Percentiles rank a stretch among this genome's conserved stretches.
These are phyloP conservation scores for Aspergillus udagawae DNA, from an alignment of 2,329 filamentous ascomycete genomes.

Conservation along the genomic window DNA sequence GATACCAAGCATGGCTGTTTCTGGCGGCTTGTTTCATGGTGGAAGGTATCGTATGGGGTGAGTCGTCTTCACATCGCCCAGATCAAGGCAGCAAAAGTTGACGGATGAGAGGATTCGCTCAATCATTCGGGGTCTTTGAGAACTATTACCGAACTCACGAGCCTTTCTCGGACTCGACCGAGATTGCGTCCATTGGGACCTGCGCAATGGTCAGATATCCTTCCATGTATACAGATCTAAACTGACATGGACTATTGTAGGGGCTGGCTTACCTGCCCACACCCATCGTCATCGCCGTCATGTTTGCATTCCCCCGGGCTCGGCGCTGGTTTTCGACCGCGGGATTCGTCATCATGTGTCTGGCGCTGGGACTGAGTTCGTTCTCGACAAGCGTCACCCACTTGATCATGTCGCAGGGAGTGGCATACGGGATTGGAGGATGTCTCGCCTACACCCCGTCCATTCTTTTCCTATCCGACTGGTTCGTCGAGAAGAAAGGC, in stretches of 20 bases:
- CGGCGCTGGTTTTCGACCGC: slow-evolving; percentile 19
- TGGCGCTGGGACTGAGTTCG: slow-evolving; percentile 22
- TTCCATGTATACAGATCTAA: neutral
- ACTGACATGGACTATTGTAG: slow-evolving; percentile 4
- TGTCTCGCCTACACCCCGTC: slow-evolving; percentile 47
- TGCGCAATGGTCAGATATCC: slow-evolving; percentile 21
- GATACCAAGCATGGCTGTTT: slow-evolving; percentile 44
- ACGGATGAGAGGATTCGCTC: slow-evolving; percentile 13
- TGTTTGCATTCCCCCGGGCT: slow-evolving; percentile 17
- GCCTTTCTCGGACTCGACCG: slow-evolving; percentile 19
- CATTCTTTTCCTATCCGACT: slow-evolving; percentile 49
- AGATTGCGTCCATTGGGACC: slow-evolving; percentile 31
- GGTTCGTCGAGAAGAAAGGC: slow-evolving; percentile 46
- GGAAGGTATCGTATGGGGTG: slow-evolving; percentile 54
- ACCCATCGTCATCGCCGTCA: slow-evolving; percentile 15
- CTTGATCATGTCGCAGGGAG: slow-evolving; percentile 24
- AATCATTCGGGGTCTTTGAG: slow-evolving; percentile 30
- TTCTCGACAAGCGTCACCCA: slow-evolving; percentile 21
- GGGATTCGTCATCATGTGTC: slow-evolving; percentile 19
- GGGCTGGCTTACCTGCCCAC: slow-evolving; percentile 24
- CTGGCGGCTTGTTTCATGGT: slow-evolving; percentile 49
- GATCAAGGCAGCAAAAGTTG: neutral
- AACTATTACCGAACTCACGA: slow-evolving; percentile 28
- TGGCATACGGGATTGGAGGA: slow-evolving; percentile 43
- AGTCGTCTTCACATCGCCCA: slow-evolving; percentile 2